Percentiles rank a stretch among this genome's conserved stretches.
These are phyloP conservation scores for Apostasia ramifera DNA, from an alignment of 106 monocot species.

Conservation along the genomic window DNA sequence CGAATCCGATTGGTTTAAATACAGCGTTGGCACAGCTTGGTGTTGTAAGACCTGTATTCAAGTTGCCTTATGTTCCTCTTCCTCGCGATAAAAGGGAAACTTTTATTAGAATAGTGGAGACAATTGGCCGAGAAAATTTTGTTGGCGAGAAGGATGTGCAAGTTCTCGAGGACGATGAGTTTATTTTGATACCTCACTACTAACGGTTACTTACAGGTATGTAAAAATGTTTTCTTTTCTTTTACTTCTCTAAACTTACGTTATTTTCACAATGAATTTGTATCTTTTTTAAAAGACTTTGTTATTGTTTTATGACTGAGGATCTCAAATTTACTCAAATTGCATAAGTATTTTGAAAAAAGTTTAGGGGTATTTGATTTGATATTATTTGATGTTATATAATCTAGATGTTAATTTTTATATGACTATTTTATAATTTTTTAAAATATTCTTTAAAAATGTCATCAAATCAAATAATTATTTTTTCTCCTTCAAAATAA, in stretches of 20 bases:
- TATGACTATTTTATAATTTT: too few species aligned
- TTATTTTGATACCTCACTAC: slow-evolving; percentile 49
- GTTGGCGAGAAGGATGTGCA: slow-evolving; percentile 55
- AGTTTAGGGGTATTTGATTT: too few species aligned
- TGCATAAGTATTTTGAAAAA: too few species aligned
- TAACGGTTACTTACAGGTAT: not conserved
- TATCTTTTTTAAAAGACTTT: not conserved
- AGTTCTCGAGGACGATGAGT: slow-evolving; percentile 78
- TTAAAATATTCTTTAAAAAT: too few species aligned
- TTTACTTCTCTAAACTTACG: too few species aligned
- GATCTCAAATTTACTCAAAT: too few species aligned
- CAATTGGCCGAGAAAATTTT: slow-evolving; percentile 68
- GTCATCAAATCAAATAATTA: too few species aligned
- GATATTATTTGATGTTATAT: too few species aligned
- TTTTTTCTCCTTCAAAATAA: too few species aligned
- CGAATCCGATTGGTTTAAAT: slow-evolving; percentile 70
- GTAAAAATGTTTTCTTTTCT: too few species aligned
- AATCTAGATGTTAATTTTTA: too few species aligned
- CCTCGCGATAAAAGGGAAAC: slow-evolving; percentile 38
- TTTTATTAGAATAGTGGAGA: slow-evolving; percentile 64
- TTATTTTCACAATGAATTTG: not conserved
- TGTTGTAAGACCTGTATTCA: slow-evolving; percentile 56
- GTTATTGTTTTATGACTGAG: not conserved
- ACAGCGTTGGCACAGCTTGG: slow-evolving; percentile 87
- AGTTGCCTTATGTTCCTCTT: slow-evolving; percentile 75